Conservation (phyloP, 176 grass and related monocot genomes). For the Panicum miliaceum region DNA sequence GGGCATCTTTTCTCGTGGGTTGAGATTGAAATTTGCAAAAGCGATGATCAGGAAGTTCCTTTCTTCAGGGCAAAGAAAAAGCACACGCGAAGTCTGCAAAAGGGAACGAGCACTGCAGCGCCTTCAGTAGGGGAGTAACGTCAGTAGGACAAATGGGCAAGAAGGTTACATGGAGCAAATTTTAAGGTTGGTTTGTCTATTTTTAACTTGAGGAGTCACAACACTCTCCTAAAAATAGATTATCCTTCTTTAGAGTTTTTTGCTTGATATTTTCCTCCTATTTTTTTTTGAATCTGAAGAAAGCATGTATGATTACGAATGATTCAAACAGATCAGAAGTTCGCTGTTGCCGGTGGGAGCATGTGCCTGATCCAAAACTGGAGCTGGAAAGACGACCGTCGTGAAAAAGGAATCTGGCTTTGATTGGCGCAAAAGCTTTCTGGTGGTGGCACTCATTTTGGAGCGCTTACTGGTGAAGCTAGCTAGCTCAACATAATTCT, state of each 20-base stretch:
- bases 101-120: not conserved
- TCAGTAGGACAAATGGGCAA: not conserved
- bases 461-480: constrained; percentile 28
- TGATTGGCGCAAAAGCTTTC: constrained; percentile 47
- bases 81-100: not conserved
- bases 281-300: not conserved
- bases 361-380: constrained; percentile 23
- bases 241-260: not conserved
- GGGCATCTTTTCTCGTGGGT: constrained; percentile 46
- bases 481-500: not conserved
- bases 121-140: not conserved
- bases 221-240: not conserved
- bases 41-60: constrained; percentile 19
- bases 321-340: constrained; percentile 29
- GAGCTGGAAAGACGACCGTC: constrained; percentile 19
- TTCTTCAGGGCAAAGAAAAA: constrained; percentile 4
- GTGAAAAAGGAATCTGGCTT: constrained; percentile 53
- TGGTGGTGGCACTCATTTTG: constrained; percentile 35
- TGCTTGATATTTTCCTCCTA: not conserved
- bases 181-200: not conserved
- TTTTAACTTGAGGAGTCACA: not conserved
- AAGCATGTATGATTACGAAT: constrained; percentile 19
- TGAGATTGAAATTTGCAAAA: not conserved
- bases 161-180: not conserved
- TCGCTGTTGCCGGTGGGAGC: constrained; percentile 18